Base-by-base conservation (phyloP, 2,329 filamentous ascomycete species). In the Hypocreales sp. region DNA sequence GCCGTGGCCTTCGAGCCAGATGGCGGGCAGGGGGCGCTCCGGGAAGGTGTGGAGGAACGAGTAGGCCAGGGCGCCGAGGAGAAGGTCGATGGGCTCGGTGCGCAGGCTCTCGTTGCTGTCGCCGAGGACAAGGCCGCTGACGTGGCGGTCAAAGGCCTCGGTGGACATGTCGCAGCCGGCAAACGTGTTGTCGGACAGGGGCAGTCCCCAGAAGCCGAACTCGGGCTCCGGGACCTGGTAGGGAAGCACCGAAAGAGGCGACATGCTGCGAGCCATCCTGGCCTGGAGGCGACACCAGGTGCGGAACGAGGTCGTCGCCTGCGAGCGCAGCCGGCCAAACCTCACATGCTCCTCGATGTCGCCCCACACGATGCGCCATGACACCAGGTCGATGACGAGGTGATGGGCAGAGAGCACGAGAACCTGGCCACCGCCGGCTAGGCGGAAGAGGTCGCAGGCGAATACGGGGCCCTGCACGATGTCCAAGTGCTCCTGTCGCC, bases 361-460 rank as follows among this genome's bases (percentile, higher is more conserved):
- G 8, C 30, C 20, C 25, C 32, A 31, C 2, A 41, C 15, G 8
- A 40, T 61, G 7, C 61, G 58, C 24, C 60, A 65, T 13, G 61
- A 65, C 33, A 64, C 64, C 38, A 65, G 59, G 38, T 64, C 60
- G 19, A 45, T 36, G 12, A 41, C 35, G 3, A 38, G 20, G 20
- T 41, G 37, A 24, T 41, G 39, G 7, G 35, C 32, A 1, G 27
- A 30, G 9, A 38, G 23, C 6, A 31, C 14, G 6, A 38, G 14
- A 8, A 33, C 20, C 13, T 30, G 28, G 6, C 36, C 8, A 6
- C 31, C 30, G 7, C 33, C 20, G 4, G 15, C 20, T n/a, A 32
- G 7, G 8, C 35, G 26, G 16, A 40, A 40, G n/a, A 38, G 15
- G 16, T 39, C 35, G 8, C 26, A 37, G 1, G 36, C 33, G 13